phyloP scores from a whole-genome alignment of 106 monocot genomes.

The Dendrobium catenatum region DNA sequence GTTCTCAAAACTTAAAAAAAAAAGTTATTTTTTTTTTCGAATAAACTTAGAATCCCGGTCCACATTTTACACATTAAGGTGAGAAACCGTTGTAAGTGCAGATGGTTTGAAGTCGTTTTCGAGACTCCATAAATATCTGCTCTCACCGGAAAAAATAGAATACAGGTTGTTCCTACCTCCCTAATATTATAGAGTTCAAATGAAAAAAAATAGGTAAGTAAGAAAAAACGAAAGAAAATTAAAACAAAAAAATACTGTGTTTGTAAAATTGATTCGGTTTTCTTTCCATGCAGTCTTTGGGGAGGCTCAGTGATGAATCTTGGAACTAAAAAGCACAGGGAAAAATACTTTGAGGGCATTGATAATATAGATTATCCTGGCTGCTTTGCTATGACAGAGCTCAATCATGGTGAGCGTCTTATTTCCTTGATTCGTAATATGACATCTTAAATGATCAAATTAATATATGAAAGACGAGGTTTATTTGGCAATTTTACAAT shows the following conservation, averaged over 20 bases:
- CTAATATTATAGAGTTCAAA: neutral
- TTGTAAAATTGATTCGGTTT: neutral
- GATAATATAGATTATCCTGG: constrained; percentile 88
- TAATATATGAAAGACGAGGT: neutral
- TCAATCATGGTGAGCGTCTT: constrained; percentile 70
- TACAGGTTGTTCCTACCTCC: neutral
- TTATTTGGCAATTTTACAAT: neutral
- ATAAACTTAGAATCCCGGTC: too few species aligned
- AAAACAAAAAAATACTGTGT: too few species aligned
- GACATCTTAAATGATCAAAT: neutral
- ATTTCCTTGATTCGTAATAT: neutral
- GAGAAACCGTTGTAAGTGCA: too few species aligned
- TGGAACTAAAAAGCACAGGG: constrained; percentile 87
- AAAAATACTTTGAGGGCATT: constrained; percentile 82
- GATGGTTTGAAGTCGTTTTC: neutral
- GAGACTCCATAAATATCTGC: neutral
- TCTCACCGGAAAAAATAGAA: neutral
- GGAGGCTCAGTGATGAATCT: constrained; percentile 92
- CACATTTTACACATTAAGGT: too few species aligned
- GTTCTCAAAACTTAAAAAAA: too few species aligned
- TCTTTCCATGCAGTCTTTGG: constrained; percentile 67
- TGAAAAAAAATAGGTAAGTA: neutral
- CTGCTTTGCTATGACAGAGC: constrained; percentile 99
- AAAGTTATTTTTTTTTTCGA: too few species aligned
- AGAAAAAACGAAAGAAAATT: too few species aligned